Evolutionary conservation across 345 rosid genomes (phyloP).

Genomic region (Salix purpurea): DNA sequence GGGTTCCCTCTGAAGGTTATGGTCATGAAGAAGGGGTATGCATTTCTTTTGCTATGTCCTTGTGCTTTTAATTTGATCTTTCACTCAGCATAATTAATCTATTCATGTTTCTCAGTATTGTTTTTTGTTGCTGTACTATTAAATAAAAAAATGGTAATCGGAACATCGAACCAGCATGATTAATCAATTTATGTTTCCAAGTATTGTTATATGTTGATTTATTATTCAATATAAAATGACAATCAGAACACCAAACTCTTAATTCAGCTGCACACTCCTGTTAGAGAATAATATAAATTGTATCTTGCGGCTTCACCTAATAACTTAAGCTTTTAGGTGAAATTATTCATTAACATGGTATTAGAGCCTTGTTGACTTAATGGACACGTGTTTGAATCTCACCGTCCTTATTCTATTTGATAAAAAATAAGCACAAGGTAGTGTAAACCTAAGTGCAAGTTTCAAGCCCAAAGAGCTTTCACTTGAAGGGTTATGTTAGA

Average conservation of each 20-base stretch:
- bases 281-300: no score
- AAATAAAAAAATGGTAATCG: neutral
- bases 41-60: constrained; percentile 9
- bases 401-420: no score
- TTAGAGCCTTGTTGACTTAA: no score
- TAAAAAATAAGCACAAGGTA: no score
- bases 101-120: neutral
- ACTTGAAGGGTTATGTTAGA: no score
- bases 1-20: constrained; percentile 45
- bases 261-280: neutral
- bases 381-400: no score
- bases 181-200: neutral
- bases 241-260: neutral
- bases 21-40: constrained; percentile 55
- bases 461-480: no score
- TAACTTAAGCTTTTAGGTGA: no score
- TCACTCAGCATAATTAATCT: no score
- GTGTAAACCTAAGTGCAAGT: no score
- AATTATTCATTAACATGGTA: no score
- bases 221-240: neutral
- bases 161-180: neutral
- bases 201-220: neutral
- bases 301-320: no score
- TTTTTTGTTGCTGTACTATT: neutral
- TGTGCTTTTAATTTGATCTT: neutral